Percentiles rank a stretch among this genome's conserved stretches.
Conservation (phyloP, 768 basidiomycete species). For the Leccinum broughii region DNA sequence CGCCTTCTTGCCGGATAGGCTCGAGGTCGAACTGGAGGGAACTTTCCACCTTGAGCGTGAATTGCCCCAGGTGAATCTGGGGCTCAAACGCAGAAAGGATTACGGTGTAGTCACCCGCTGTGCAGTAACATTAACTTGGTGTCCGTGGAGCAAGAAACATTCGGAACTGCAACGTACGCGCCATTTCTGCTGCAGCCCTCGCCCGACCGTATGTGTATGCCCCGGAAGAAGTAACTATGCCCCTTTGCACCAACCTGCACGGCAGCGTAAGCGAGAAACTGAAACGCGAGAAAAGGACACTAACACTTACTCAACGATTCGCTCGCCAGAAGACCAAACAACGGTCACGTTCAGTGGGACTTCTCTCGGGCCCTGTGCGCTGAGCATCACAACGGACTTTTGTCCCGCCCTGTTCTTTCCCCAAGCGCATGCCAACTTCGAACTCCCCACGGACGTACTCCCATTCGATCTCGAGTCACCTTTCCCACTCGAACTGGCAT, state of each 20-base stretch:
- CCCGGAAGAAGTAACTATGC: constrained; percentile 72
- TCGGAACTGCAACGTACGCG: constrained; percentile 42
- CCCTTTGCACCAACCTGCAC: constrained; percentile 58
- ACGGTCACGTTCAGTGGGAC: constrained; percentile 72
- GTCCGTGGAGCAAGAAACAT: neutral
- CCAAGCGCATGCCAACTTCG: constrained; percentile 9
- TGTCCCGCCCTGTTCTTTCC: constrained; percentile 1
- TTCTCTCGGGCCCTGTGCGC: constrained; percentile 58
- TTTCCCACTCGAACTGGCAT: constrained; percentile 6
- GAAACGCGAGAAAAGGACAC: neutral
- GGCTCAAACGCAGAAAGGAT: constrained; percentile 87
- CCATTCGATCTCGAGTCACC: neutral
- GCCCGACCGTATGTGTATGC: constrained; percentile 81
- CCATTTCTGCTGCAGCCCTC: constrained; percentile 48
- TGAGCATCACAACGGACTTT: constrained; percentile 46
- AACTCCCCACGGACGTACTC: neutral
- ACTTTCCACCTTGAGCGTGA: constrained; percentile 63
- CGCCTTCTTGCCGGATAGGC: constrained; percentile 80
- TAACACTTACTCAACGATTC: constrained; percentile 68
- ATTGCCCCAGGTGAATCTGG: constrained; percentile 57
- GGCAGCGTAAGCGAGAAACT: neutral
- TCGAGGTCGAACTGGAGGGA: constrained; percentile 59
- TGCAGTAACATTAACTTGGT: constrained; percentile 1
- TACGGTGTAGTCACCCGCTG: constrained; percentile 73
- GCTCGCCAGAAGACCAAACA: constrained; percentile 73